phyloP scores from a whole-genome alignment of 495 filamentous ascomycete species.

The Hypoxylon crocopeplum region DNA sequence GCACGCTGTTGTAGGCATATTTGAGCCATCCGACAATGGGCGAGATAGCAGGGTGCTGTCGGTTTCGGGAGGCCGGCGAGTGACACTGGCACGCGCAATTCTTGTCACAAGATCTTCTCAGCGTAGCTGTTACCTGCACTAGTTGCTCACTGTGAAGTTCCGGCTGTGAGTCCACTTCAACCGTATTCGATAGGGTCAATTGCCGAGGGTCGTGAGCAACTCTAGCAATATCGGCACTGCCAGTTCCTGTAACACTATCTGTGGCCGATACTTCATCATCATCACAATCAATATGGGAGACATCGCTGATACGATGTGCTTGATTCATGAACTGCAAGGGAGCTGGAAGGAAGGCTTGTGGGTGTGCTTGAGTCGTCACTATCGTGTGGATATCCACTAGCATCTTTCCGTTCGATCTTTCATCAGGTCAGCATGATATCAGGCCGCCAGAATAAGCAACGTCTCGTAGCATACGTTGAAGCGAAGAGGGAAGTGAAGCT shows the following conservation, averaged over 20 bases:
- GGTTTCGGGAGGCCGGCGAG: constrained; percentile 5
- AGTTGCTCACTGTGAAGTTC: neutral
- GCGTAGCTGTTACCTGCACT: constrained; percentile 10
- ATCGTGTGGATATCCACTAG: constrained; percentile 17
- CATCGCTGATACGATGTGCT: no score
- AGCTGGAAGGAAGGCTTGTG: neutral
- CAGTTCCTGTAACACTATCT: no score
- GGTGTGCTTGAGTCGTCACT: neutral
- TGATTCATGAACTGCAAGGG: neutral
- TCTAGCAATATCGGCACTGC: no score
- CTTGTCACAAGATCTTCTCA: constrained; percentile 4
- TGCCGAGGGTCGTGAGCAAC: neutral
- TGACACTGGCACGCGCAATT: constrained; percentile 23
- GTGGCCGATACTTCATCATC: no score
- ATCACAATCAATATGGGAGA: no score
- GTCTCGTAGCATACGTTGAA: constrained; percentile 13
- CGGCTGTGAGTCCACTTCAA: neutral
- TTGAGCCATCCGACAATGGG: constrained; percentile 16
- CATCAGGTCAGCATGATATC: neutral
- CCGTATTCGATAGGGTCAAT: neutral
- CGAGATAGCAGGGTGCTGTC: neutral
- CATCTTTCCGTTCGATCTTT: constrained; percentile 12
- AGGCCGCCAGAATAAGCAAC: neutral
- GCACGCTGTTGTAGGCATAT: constrained; percentile 14
- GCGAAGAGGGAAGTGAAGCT: neutral